These are phyloP conservation scores for Phytophthora capsici DNA, from an alignment of 352 stramenopile genomes.

Conservation along the genomic window DNA sequence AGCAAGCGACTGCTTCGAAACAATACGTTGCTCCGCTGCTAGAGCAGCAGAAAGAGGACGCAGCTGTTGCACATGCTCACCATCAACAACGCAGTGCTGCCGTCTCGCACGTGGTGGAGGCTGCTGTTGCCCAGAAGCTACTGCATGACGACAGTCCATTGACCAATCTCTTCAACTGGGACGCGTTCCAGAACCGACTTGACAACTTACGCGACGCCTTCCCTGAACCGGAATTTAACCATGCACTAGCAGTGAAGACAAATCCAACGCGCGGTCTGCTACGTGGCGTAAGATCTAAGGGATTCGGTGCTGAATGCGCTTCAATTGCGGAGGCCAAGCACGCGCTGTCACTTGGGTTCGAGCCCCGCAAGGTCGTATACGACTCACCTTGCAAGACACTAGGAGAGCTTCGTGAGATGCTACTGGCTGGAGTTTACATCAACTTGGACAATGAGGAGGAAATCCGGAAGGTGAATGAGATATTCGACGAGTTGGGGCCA, in stretches of 20 bases:
- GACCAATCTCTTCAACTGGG: slow-evolving; percentile 70
- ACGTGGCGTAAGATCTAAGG: slow-evolving; percentile 48
- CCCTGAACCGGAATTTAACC: slow-evolving; percentile 70
- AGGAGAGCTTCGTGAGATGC: slow-evolving; percentile 78
- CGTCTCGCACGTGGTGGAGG: slow-evolving; percentile 54
- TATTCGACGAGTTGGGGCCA: slow-evolving; percentile 52
- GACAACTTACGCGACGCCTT: slow-evolving; percentile 61
- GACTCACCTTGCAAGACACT: slow-evolving; percentile 94
- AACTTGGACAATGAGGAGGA: slow-evolving; percentile 94
- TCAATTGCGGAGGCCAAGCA: slow-evolving; percentile 86
- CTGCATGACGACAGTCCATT: slow-evolving; percentile 65
- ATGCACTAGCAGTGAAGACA: slow-evolving; percentile 83
- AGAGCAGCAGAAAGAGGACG: slow-evolving; percentile 41
- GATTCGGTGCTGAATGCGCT: slow-evolving; percentile 83
- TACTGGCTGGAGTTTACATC: slow-evolving; percentile 85
- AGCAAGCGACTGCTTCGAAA: slow-evolving; percentile 3
- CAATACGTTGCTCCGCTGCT: slow-evolving; percentile 62
- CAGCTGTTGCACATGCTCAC: slow-evolving; percentile 23
- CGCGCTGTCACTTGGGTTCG: slow-evolving; percentile 73
- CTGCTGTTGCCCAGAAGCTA: slow-evolving; percentile 54
- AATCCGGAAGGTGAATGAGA: slow-evolving; percentile 73
- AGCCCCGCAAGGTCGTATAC: slow-evolving; percentile 85
- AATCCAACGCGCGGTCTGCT: slow-evolving; percentile 78
- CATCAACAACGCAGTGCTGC: slow-evolving; percentile 43
- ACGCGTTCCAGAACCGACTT: slow-evolving; percentile 65